phyloP scores from a whole-genome alignment of 345 rosid species.

The Murraya koenigii region DNA sequence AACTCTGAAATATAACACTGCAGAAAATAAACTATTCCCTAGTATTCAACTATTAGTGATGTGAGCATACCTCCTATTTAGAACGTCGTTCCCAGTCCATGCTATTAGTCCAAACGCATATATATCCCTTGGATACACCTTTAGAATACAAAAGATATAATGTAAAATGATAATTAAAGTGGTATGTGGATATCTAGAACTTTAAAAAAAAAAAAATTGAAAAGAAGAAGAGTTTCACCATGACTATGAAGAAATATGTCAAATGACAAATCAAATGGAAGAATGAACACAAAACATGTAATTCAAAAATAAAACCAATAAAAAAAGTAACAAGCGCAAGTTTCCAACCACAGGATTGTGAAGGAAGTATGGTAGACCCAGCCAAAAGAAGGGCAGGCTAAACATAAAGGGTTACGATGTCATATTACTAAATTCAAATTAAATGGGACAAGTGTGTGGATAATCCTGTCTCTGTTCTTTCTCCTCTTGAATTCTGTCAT shows the following conservation, averaged over 20 bases:
- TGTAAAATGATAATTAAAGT: background rate
- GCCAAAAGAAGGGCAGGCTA: background rate
- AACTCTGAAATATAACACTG: background rate
- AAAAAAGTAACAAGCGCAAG: background rate
- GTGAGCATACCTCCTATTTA: constrained; percentile 73
- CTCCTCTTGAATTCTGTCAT: background rate
- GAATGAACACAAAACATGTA: background rate
- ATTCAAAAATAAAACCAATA: background rate
- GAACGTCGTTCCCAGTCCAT: constrained; percentile 94
- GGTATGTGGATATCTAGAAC: background rate
- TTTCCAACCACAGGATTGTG: background rate
- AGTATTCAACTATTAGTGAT: background rate
- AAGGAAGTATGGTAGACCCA: background rate
- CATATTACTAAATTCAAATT: background rate
- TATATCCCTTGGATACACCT: constrained; percentile 92
- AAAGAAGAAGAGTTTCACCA: background rate
- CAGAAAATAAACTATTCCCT: background rate
- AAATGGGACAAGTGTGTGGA: background rate
- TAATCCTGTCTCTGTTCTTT: background rate
- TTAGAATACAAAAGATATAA: constrained; percentile 2
- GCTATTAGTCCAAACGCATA: constrained; percentile 88
- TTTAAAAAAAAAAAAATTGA: background rate
- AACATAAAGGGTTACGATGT: background rate
- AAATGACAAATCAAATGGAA: background rate
- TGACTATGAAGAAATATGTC: background rate